Evolutionary conservation across 257 asterid species (phyloP).

Genomic region (Gynochthodes officinalis): DNA sequence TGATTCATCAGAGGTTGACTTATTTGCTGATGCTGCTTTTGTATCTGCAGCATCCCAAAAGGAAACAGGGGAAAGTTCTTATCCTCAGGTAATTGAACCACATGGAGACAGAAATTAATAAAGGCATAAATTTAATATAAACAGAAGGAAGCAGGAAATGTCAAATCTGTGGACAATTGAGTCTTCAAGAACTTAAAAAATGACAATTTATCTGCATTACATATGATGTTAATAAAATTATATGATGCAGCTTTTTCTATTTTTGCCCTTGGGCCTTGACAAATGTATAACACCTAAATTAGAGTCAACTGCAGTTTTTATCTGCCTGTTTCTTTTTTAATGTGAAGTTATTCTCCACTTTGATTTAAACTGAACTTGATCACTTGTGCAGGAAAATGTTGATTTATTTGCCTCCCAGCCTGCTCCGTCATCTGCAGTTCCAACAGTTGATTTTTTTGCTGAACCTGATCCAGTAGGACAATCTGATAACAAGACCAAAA

Average conservation of each 20-base stretch:
- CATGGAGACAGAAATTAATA: not conserved
- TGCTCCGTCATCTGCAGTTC: slow-evolving; percentile 45
- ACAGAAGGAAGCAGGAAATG: not conserved
- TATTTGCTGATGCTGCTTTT: slow-evolving; percentile 84
- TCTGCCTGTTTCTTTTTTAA: slow-evolving; percentile 2
- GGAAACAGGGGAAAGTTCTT: slow-evolving; percentile 36
- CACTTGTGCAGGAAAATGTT: slow-evolving; percentile 52
- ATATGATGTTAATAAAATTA: not conserved
- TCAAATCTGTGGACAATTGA: not conserved
- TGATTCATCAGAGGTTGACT: slow-evolving; percentile 68
- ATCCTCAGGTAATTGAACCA: slow-evolving; percentile 45
- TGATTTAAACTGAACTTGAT: slow-evolving; percentile 1
- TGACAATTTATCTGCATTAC: not conserved
- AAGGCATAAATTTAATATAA: not conserved
- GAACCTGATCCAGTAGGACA: slow-evolving; percentile 54
- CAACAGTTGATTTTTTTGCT: slow-evolving; percentile 62
- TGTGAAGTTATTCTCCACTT: not conserved
- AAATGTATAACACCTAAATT: not conserved
- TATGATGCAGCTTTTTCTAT: not conserved
- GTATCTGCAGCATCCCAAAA: slow-evolving; percentile 64
- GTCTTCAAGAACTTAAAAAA: not conserved
- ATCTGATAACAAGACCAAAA: slow-evolving; percentile 34
- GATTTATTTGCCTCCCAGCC: slow-evolving; percentile 76
- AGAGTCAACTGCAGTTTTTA: not conserved
- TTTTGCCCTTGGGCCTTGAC: not conserved